Conservation (phyloP, 176 grass and related monocot genomes). For the Eleusine coracana region DNA sequence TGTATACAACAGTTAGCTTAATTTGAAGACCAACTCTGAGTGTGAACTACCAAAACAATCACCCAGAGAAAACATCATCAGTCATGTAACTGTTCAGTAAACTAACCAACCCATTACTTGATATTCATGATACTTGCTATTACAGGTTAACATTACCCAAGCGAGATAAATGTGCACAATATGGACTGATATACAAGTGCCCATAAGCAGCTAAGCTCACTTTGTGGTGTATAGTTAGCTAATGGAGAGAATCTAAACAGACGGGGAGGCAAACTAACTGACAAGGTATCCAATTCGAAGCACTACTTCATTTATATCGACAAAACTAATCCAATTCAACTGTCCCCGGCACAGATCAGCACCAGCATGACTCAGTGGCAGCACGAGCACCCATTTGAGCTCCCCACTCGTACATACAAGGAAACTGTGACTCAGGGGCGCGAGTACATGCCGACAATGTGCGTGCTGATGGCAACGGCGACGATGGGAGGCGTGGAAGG, state of each 20-base stretch:
- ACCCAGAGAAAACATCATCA: too few relatives aligned
- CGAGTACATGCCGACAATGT: constrained; percentile 63
- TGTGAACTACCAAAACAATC: not conserved
- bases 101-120: not conserved
- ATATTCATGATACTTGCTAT: not conserved
- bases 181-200: not conserved
- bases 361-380: not conserved
- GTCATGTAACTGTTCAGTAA: not conserved
- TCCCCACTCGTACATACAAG: not conserved
- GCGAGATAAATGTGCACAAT: not conserved
- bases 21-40: too few relatives aligned
- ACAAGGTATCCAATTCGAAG: not conserved
- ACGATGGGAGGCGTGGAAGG: constrained; percentile 81
- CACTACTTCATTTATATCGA: not conserved
- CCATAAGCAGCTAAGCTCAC: not conserved
- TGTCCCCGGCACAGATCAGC: too few relatives aligned
- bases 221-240: not conserved
- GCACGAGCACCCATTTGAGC: not conserved
- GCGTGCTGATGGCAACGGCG: constrained; percentile 80
- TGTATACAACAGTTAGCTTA: too few relatives aligned
- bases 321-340: not conserved
- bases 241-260: not conserved
- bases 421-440: not conserved
- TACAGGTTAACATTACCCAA: not conserved
- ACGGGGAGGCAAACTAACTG: not conserved